A percentile compares a stretch with the other conserved stretches of the same genome.
Conservation (phyloP, 2,329 filamentous ascomycete genomes). For the Apiospora saccharicola region DNA sequence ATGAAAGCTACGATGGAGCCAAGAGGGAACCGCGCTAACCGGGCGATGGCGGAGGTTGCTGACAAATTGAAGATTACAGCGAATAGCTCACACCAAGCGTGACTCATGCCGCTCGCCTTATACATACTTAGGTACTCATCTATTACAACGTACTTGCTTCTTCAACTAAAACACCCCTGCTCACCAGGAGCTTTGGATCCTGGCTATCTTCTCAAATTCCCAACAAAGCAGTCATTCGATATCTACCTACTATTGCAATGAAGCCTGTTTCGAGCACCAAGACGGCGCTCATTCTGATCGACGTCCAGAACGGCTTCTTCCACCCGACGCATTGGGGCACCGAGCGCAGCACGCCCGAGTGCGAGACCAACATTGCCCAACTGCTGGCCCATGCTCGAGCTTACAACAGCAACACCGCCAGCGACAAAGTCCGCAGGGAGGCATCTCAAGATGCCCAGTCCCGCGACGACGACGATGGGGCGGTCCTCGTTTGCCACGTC, state of each 20-base stretch:
- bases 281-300: conserved; percentile 55
- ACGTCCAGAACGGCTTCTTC: conserved; percentile 53
- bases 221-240: too few relatives aligned
- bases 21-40: background rate
- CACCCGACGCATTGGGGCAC: conserved; percentile 49
- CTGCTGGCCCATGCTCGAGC: conserved; percentile 44
- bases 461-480: conserved; percentile 25
- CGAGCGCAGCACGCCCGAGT: conserved; percentile 51
- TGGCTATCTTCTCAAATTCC: background rate
- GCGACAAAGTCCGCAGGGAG: conserved; percentile 17
- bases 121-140: background rate
- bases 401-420: conserved; percentile 24
- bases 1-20: too few relatives aligned
- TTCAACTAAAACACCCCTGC: too few relatives aligned
- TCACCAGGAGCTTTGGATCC: background rate
- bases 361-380: conserved; percentile 50
- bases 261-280: conserved; percentile 32
- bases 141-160: too few relatives aligned
- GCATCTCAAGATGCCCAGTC: background rate
- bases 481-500: conserved; percentile 51
- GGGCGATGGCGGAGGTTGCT: background rate
- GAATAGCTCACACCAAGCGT: background rate
- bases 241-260: conserved; percentile 26
- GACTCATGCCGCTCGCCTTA: background rate
- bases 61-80: background rate